Evolutionary conservation across 306 rosid species (phyloP).

Genomic region (Trifolium repens): DNA sequence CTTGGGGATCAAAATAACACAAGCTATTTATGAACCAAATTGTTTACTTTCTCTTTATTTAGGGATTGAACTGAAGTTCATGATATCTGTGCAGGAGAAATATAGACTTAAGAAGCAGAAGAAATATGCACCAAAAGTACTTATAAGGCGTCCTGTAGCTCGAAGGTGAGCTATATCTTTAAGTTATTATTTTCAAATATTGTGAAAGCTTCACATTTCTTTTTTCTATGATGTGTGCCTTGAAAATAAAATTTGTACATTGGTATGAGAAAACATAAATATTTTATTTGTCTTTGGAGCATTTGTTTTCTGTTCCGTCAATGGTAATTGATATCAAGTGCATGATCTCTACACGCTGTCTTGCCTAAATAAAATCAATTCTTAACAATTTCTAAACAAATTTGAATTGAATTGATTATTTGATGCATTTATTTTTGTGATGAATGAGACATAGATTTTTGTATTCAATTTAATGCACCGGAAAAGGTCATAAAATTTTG

Average conservation of each 20-base stretch:
- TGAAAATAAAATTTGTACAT: neutral
- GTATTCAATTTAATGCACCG: too few species aligned
- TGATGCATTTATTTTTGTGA: too few species aligned
- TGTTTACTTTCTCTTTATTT: conserved; percentile 22
- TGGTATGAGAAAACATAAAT: neutral
- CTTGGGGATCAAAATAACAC: neutral
- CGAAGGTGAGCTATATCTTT: conserved; percentile 60
- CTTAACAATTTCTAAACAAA: too few species aligned
- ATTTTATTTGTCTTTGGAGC: neutral
- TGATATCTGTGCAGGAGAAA: conserved; percentile 70
- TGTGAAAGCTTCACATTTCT: neutral
- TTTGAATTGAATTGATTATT: too few species aligned
- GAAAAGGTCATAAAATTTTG: too few species aligned
- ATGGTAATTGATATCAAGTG: neutral
- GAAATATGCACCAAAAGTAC: conserved; percentile 92
- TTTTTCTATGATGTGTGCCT: neutral
- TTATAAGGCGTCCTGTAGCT: conserved; percentile 81
- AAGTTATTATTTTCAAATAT: conserved; percentile 3
- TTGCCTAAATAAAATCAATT: neutral
- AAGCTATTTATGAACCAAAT: neutral
- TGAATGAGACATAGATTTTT: too few species aligned
- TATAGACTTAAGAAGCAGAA: conserved; percentile 92
- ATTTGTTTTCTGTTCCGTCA: neutral
- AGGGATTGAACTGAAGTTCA: conserved; percentile 31
- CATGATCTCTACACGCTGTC: neutral